Evolutionary conservation across 345 rosid species (phyloP).

Genomic region (Syzygium grande): DNA sequence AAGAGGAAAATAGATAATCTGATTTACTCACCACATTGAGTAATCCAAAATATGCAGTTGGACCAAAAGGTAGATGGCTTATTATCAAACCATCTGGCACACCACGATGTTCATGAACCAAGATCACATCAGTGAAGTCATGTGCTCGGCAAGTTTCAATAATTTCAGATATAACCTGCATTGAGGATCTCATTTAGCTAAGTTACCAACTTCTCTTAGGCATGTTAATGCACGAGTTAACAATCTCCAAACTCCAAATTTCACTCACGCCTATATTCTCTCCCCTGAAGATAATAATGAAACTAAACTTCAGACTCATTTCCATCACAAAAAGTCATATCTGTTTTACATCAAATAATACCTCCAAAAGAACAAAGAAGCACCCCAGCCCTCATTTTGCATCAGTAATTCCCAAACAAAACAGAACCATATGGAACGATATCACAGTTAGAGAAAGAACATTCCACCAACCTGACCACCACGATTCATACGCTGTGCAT

Average conservation of each 20-base stretch:
- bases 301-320: neutral
- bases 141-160: conserved; percentile 80
- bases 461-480: conserved; percentile 66
- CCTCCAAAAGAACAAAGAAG: neutral
- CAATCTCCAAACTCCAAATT: neutral
- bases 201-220: neutral
- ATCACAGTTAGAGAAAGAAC: neutral
- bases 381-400: neutral
- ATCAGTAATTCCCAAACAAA: neutral
- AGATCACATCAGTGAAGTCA: conserved; percentile 83
- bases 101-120: conserved; percentile 90
- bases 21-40: conserved; percentile 66
- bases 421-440: neutral
- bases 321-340: neutral
- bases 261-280: neutral
- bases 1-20: neutral
- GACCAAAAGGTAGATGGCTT: conserved; percentile 91
- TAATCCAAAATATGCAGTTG: conserved; percentile 87
- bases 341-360: neutral
- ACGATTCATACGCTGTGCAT: conserved; percentile 70
- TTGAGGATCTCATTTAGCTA: neutral
- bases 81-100: conserved; percentile 77
- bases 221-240: neutral
- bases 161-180: conserved; percentile 86
- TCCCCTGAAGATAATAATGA: neutral